Evolutionary conservation across 352 stramenopile genomes (phyloP), one percentile per base, ranked within the genome.

Genomic region (Pythium brachiatum): DNA sequence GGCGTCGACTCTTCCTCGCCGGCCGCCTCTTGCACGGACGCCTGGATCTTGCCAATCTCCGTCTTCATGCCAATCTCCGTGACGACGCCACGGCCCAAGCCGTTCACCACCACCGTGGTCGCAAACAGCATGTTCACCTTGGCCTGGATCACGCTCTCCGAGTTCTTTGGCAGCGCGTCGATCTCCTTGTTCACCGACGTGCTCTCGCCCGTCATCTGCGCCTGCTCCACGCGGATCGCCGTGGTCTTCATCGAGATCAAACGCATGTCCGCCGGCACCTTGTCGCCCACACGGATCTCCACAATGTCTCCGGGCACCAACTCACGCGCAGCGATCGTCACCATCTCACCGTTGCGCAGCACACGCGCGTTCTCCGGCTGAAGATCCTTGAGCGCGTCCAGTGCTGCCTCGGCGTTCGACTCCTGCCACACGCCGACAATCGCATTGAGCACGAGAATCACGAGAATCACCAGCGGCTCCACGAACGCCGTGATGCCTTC

Each of bases 1-100:
- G 97, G 98, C 46, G 97, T 99, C 61, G 97, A 92, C 56, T 98
- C 84, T 53, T 97, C 86, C 8, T 98, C 90, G 54, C 95, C 87
- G 13, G 95, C 94, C 9, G 96, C 96, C 53, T 97, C 83, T 55
- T 96, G 91, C 21, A 98, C 82, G n/a, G 76, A 90, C 60, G 89
- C 75, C 69, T 97, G 87, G 61, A 99, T 98, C 81, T 99, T 99
- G 26, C 98, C 98, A 62, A 99, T 99, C 79, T 99, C 97, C 8
- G 97, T 99, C 72, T 92, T 77, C 96, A 99, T 98, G 34, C 97
- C 97, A 23, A 98, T 98, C 46, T 95, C 75, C 9, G 96, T 97
- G 11, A 99, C 96, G 11, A 99, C 77, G 25, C 93, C 97, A 15
- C 82, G 75, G 23, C 90, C 96, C 57, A 96, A 86, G 6, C 98